Percentiles rank a stretch among this genome's conserved stretches.
Conservation (phyloP, 1,284 basidiomycete genomes). For the Ganoderma leucocontextum region DNA sequence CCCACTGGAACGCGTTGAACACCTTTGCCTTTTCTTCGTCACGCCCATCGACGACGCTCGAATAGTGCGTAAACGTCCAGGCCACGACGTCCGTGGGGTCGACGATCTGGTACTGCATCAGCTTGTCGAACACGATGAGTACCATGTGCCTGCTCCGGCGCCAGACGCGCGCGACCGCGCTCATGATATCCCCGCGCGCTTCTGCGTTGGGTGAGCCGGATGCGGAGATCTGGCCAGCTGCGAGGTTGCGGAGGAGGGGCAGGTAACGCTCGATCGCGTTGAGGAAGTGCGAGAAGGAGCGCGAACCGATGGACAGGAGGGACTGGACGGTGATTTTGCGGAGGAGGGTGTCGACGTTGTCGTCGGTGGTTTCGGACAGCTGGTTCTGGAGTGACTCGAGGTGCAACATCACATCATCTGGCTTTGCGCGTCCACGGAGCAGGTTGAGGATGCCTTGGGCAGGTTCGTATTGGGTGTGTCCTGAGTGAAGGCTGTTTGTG, state of each 20-base stretch:
- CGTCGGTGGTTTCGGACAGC: conserved; percentile 63
- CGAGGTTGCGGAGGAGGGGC: conserved; percentile 83
- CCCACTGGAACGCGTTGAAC: conserved; percentile 80
- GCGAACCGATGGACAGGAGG: conserved; percentile 89
- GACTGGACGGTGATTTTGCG: conserved; percentile 90
- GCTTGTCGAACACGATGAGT: conserved; percentile 93
- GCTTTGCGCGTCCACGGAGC: conserved; percentile 79
- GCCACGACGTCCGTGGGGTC: conserved; percentile 92
- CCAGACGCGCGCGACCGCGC: conserved; percentile 83
- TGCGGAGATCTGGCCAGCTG: conserved; percentile 50
- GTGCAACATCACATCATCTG: conserved; percentile 82
- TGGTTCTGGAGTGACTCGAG: conserved; percentile 75
- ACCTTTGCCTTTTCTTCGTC: conserved; percentile 41
- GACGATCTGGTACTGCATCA: conserved; percentile 98
- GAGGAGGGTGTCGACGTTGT: conserved; percentile 71
- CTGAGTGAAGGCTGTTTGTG: conserved; percentile 46
- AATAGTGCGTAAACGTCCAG: conserved; percentile 79
- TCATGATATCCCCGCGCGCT: conserved; percentile 77
- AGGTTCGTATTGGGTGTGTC: conserved; percentile 80
- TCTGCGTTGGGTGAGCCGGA: conserved; percentile 56
- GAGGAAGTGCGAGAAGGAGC: conserved; percentile 97
- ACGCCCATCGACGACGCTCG: conserved; percentile 38
- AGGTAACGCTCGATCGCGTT: conserved; percentile 98
- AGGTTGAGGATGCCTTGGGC: conserved; percentile 84
- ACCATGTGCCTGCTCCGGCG: conserved; percentile 84